Percentiles rank a stretch among this genome's conserved stretches.
Conservation (phyloP, 441 rosid genomes). For the Gossypium lobatum region DNA sequence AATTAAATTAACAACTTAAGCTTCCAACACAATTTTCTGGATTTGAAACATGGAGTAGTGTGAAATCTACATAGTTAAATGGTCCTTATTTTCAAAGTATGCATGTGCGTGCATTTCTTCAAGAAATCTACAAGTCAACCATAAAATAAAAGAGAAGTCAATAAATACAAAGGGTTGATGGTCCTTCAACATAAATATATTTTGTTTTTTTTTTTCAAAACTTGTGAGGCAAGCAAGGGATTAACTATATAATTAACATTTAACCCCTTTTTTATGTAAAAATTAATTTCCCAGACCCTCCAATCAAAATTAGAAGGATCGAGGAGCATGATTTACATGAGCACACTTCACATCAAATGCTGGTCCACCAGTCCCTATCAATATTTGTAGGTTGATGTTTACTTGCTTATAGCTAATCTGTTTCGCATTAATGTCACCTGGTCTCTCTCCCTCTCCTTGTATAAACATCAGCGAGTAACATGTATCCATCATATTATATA, state of each 20-base stretch:
- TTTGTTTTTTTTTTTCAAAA: too few relatives aligned
- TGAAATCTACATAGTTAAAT: neutral
- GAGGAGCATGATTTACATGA: neutral
- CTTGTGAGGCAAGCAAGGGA: too few relatives aligned
- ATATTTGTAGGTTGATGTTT: neutral
- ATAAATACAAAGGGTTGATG: neutral
- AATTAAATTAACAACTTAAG: neutral
- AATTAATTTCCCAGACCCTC: neutral
- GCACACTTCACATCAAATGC: slow-evolving; percentile 4
- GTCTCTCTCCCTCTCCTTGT: neutral
- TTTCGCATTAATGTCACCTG: slow-evolving; percentile 12
- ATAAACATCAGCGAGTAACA: neutral
- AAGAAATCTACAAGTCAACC: neutral
- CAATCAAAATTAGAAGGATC: neutral
- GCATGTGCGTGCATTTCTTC: slow-evolving; percentile 6
- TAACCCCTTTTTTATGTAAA: neutral
- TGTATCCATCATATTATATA: neutral
- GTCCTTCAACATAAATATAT: neutral
- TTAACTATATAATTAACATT: neutral
- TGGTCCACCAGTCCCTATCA: slow-evolving; percentile 9
- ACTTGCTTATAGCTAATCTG: slow-evolving; percentile 8
- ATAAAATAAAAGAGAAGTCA: neutral
- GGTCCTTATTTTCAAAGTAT: neutral
- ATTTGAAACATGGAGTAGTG: neutral
- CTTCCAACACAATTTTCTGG: neutral